Evolutionary conservation across 164 flowering plant species (phyloP), one percentile per base, ranked within the genome.

Genomic region (Platanus orientalis): DNA sequence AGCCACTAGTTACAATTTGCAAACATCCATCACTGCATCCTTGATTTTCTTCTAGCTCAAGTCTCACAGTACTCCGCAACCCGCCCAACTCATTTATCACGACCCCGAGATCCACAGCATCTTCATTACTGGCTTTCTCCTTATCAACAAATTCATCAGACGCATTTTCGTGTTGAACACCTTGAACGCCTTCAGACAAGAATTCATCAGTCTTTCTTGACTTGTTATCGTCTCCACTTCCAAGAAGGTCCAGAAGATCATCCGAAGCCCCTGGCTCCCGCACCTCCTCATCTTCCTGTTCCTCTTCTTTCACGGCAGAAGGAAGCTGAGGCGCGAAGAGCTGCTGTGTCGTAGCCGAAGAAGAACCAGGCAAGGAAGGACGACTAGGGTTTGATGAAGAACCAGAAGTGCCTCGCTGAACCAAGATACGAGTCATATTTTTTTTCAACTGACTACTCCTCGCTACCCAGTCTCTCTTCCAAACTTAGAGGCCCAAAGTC

Each of bases 381-480:
- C 92, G 81, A 59, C 53, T 85, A 6, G 80, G 80, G 58, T 81
- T 90, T 3, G 96, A 83, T 6, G 93, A 86, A 61, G 94, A 79
- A 71, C 84, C 67, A 0, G 76, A 57, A 1, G 93, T 77, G 62
- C 97, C 96, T 29, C 99, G 81, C 64, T 81, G 97, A 70, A 94
- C 95, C 74, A 88, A 75, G 51, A 95, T 82, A 40, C 99, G 80
- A 64, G 99, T 91, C 99, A 95, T 91, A 61, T 66, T 60, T 32
- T 9, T 30, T 45, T 59, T 30, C 67, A 36, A 40, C 27, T 14
- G 23, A 52, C 59, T 30, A 67, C 45, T 36, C n/a, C 63, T 42
- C 65, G 58, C 28, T 30, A 20, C n/a, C 20, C 45, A 39, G 56
- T 60, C 23, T 52, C 56, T 12, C 48, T 47, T 44, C 62, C 56